Conservation (phyloP, 345 rosid species). For the Gynandropsis gynandra region DNA sequence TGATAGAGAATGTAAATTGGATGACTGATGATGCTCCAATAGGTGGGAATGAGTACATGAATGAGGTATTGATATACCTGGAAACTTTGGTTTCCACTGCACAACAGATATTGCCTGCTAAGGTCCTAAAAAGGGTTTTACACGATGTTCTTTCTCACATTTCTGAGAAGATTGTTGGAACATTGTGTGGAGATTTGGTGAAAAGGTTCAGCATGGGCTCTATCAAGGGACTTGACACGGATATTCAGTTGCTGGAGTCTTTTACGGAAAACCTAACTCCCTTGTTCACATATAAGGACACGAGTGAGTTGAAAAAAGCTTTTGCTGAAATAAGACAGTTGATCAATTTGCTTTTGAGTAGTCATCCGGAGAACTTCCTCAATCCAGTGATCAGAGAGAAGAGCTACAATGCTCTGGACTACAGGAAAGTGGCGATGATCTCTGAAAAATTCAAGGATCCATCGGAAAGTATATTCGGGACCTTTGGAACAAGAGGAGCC, state of each 20-base stretch:
- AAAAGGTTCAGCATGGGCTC: conserved; percentile 78
- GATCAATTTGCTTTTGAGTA: conserved; percentile 77
- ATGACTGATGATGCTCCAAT: conserved; percentile 71
- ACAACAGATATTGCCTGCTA: conserved; percentile 81
- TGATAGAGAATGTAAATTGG: conserved; percentile 97
- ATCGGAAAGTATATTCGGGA: conserved; percentile 79
- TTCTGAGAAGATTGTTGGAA: conserved; percentile 70
- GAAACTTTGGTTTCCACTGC: conserved; percentile 93
- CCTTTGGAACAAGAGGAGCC: conserved; percentile 84
- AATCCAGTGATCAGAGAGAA: conserved; percentile 85
- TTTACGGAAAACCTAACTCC: conserved; percentile 73
- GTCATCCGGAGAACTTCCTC: conserved; percentile 79
- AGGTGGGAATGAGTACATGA: conserved; percentile 89
- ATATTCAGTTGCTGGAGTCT: conserved; percentile 73
- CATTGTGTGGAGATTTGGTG: conserved; percentile 60
- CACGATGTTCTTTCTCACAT: conserved; percentile 81
- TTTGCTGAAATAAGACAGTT: conserved; percentile 76
- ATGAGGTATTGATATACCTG: conserved; percentile 84
- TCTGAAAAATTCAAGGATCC: conserved; percentile 90
- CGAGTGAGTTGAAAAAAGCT: conserved; percentile 70
- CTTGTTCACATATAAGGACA: conserved; percentile 63
- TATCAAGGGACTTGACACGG: conserved; percentile 73
- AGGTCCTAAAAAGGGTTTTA: conserved; percentile 72
- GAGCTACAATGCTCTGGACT: conserved; percentile 71
- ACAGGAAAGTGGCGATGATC: conserved; percentile 66